Evolutionary conservation across 2,329 filamentous ascomycete species (phyloP).

Genomic region (Xylariaceae sp.): DNA sequence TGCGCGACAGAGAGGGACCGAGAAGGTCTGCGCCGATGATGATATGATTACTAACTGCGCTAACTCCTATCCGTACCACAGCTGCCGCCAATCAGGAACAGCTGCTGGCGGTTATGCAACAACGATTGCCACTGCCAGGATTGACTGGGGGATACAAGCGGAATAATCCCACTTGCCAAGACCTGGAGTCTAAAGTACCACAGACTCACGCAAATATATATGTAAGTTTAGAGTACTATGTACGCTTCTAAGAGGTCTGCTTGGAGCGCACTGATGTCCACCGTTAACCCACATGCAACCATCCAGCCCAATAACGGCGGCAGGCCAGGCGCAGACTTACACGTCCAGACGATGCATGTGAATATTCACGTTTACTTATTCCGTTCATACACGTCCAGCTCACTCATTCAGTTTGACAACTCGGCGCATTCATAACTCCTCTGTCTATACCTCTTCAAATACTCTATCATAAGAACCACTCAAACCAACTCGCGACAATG

Average conservation of each 20-base stretch:
- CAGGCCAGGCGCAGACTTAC: background rate
- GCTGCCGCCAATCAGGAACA: background rate
- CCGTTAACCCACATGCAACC: too few species aligned
- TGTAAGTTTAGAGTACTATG: too few species aligned
- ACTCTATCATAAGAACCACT: background rate
- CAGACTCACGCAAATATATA: too few species aligned
- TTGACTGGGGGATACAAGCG: background rate
- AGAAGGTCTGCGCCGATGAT: background rate
- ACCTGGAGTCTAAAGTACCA: too few species aligned
- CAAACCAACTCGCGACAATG: slow-evolving; percentile 42
- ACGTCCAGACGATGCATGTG: background rate
- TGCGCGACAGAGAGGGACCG: background rate
- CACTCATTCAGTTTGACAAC: background rate
- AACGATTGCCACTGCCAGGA: background rate
- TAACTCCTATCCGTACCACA: background rate
- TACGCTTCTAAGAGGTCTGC: too few species aligned
- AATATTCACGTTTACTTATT: background rate
- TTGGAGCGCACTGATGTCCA: too few species aligned
- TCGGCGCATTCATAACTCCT: background rate
- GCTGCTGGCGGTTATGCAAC: background rate
- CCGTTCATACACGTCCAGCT: background rate
- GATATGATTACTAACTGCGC: background rate
- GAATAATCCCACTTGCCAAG: too few species aligned
- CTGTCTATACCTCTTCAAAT: background rate
- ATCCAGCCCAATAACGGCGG: too few species aligned